Conservation (phyloP, 1,284 basidiomycete species). For the Cryptococcus hybrid region DNA sequence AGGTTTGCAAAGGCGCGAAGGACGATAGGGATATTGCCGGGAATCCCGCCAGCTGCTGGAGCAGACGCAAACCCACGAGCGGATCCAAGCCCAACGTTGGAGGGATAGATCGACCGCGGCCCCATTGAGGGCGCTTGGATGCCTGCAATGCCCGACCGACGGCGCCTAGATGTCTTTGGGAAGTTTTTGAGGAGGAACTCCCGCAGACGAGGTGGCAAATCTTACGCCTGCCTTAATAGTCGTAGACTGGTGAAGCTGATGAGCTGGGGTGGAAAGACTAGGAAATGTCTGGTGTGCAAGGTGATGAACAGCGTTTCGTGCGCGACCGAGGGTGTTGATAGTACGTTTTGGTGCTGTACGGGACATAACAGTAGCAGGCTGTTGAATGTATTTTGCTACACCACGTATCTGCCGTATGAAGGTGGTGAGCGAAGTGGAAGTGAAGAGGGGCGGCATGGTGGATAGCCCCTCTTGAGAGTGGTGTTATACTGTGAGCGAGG, state of each 20-base stretch:
- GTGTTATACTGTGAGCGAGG: not conserved
- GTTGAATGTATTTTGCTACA: not conserved
- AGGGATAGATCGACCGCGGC: constrained; percentile 23
- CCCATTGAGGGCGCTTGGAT: constrained; percentile 10
- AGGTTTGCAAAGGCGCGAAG: constrained; percentile 34
- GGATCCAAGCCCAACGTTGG: constrained; percentile 33
- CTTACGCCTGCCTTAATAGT: constrained; percentile 9
- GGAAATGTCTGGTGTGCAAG: constrained; percentile 26
- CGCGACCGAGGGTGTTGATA: constrained; percentile 6
- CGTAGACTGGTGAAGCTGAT: constrained; percentile 15
- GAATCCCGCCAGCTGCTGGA: constrained; percentile 13
- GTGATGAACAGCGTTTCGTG: constrained; percentile 12
- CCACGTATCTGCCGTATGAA: constrained; percentile 9
- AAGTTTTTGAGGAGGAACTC: not conserved
- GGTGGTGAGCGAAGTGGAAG: constrained; percentile 22
- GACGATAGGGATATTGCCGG: constrained; percentile 32
- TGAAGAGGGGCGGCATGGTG: constrained; percentile 29
- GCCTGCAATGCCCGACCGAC: constrained; percentile 13
- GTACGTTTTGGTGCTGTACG: constrained; percentile 6
- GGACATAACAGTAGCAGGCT: not conserved
- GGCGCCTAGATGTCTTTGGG: not conserved
- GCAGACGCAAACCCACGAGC: constrained; percentile 33
- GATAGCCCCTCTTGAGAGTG: not conserved
- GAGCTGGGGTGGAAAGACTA: constrained; percentile 17
- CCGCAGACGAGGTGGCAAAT: constrained; percentile 1